phyloP scores from a whole-genome alignment of 345 rosid species.

The Psidium guajava region DNA sequence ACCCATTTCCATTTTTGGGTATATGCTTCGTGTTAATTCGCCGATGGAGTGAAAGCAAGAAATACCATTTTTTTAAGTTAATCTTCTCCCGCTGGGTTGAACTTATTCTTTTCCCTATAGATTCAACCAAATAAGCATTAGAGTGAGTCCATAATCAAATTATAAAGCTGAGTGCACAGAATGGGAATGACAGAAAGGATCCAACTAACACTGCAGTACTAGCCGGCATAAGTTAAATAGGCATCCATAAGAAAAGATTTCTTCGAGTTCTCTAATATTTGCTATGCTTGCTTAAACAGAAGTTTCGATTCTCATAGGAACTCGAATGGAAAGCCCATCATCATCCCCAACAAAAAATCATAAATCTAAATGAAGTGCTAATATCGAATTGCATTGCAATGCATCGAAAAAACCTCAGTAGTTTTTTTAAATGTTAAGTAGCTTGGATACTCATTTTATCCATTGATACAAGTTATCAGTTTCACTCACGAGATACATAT shows the following conservation, averaged over 20 bases:
- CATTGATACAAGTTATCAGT: background rate
- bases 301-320: background rate
- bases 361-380: background rate
- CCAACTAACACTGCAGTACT: background rate
- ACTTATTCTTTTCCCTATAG: background rate
- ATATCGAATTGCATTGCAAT: background rate
- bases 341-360: background rate
- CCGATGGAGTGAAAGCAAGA: background rate
- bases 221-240: background rate
- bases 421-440: background rate
- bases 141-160: background rate
- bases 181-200: background rate
- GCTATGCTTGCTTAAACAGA: background rate
- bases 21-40: background rate
- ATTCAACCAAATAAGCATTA: background rate
- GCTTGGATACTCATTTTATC: background rate
- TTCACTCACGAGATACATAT: background rate
- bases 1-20: background rate
- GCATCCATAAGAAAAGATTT: background rate
- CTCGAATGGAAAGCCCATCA: background rate
- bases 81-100: background rate
- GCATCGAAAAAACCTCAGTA: background rate
- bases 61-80: background rate
- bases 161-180: too few relatives aligned
- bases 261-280: background rate